Evolutionary conservation across 2,329 filamentous ascomycete genomes (phyloP).

Genomic region (Colletotrichum graminicola): DNA sequence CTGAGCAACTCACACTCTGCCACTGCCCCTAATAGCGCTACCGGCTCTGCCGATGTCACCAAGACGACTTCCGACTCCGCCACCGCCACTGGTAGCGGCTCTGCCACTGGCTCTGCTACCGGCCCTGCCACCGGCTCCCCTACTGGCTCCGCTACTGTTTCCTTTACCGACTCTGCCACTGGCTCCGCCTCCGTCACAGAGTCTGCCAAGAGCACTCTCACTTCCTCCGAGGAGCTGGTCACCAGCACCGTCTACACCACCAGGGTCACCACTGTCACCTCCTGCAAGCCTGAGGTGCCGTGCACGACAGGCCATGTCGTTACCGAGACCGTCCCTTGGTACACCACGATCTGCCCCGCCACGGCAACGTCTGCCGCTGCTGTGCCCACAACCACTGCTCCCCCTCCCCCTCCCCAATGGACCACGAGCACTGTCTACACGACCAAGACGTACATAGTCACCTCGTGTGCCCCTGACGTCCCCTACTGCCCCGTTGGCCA

Average conservation of each 20-base stretch:
- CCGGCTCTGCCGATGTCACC: constrained; percentile 22
- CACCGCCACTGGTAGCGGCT: constrained; percentile 38
- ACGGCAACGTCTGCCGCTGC: constrained; percentile 37
- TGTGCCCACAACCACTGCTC: constrained; percentile 23
- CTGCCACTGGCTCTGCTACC: constrained; percentile 21
- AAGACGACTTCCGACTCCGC: constrained; percentile 37
- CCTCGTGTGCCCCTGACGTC: constrained; percentile 62
- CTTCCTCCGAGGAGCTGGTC: constrained; percentile 38
- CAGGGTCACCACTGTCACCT: constrained; percentile 52
- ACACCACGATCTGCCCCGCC: constrained; percentile 60
- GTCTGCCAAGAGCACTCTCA: constrained; percentile 10
- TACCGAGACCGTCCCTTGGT: constrained; percentile 52
- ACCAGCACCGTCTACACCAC: constrained; percentile 53
- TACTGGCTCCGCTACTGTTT: background rate
- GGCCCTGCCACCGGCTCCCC: constrained; percentile 10
- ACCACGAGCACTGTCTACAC: constrained; percentile 56
- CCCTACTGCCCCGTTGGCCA: constrained; percentile 54
- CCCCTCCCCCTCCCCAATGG: constrained; percentile 30
- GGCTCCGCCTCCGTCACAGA: constrained; percentile 11
- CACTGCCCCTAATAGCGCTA: constrained; percentile 24
- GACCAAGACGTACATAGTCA: constrained; percentile 64
- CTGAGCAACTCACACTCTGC: constrained; percentile 6
- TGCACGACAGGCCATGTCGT: constrained; percentile 50
- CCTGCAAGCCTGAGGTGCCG: constrained; percentile 60
- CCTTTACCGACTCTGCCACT: constrained; percentile 30